phyloP scores from a whole-genome alignment of 2,329 filamentous ascomycete species.

The Coniosporium tulheliwenetii region DNA sequence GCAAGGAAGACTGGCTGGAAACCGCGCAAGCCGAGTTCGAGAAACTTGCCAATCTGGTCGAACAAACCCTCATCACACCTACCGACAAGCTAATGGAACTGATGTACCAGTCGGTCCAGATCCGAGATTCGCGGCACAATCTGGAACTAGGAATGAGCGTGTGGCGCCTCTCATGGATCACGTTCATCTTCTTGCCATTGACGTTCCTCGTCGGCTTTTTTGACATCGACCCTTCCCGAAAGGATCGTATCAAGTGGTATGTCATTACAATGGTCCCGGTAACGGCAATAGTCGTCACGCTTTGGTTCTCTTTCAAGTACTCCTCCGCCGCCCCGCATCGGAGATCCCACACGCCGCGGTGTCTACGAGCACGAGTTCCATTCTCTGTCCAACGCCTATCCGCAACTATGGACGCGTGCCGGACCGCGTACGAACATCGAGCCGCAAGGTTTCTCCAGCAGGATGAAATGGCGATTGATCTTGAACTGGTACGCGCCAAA shows the following conservation, averaged over 20 bases:
- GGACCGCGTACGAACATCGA: slow-evolving; percentile 27
- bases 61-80: slow-evolving; percentile 34
- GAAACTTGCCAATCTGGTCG: slow-evolving; percentile 29
- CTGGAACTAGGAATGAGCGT: slow-evolving; percentile 32
- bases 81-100: slow-evolving; percentile 33
- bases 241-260: slow-evolving; percentile 31
- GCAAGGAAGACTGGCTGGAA: slow-evolving; percentile 23
- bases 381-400: slow-evolving; percentile 28
- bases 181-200: slow-evolving; percentile 56
- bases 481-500: slow-evolving; percentile 28
- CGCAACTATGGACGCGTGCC: slow-evolving; percentile 30
- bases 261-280: slow-evolving; percentile 31
- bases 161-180: slow-evolving; percentile 48
- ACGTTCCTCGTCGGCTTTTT: slow-evolving; percentile 34
- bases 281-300: slow-evolving; percentile 26
- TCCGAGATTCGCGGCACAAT: slow-evolving; percentile 33
- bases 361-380: slow-evolving; percentile 35
- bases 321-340: slow-evolving; percentile 23
- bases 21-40: slow-evolving; percentile 25
- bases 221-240: slow-evolving; percentile 21
- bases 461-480: slow-evolving; percentile 32
- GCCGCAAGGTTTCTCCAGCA: slow-evolving; percentile 20
- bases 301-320: slow-evolving; percentile 34
- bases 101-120: slow-evolving; percentile 38
- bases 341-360: slow-evolving; percentile 28